Evolutionary conservation across 345 rosid genomes (phyloP), one percentile per base, ranked within the genome.

Genomic region (Corymbia maculata): DNA sequence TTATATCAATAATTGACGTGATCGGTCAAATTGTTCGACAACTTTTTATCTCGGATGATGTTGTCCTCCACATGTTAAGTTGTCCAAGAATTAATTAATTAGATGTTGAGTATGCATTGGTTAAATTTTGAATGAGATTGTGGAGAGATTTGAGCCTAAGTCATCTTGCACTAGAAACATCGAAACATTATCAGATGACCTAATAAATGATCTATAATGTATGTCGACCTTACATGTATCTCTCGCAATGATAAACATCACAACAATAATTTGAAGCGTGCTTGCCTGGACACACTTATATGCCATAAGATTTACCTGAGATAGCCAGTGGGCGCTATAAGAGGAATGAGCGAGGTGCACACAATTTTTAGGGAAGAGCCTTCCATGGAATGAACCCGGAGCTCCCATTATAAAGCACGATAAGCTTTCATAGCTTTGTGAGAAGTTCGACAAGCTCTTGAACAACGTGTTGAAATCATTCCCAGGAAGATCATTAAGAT

Each of bases 391-490:
- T 9, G 91, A 87, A 24, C 92, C 91, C 50, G 91, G 90, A 87
- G 53, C 88, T 13, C 89, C 91, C 86, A 80, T 26, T 32, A 87
- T 49, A 66, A 88, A 87, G 82, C 75, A 88, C 4, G 89, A 45
- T 9, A 42, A 36, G 16, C 59, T 88, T 28, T 85, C 85, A 26
- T 21, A 12, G 10, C 28, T 88, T 42, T 66, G 52, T 6, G 9
- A 14, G 47, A 90, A 86, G 13, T 49, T 52, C 8, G 85, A 42
- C 52, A 88, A 11, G 11, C 86, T 79, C 21, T 87, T 52, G 61
- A 91, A 91, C 24, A 91, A 50, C 4, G 88, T 88, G 66, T 90
- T 91, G 85, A 91, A 91, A 64, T 91, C 93, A 30, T 90, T 91
- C 7, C 86, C 87, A 0, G 79, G 88, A 24, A 91, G 90, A 51